phyloP scores from a whole-genome alignment of 176 grass and related monocot species.

The Calamus simplicifolius region DNA sequence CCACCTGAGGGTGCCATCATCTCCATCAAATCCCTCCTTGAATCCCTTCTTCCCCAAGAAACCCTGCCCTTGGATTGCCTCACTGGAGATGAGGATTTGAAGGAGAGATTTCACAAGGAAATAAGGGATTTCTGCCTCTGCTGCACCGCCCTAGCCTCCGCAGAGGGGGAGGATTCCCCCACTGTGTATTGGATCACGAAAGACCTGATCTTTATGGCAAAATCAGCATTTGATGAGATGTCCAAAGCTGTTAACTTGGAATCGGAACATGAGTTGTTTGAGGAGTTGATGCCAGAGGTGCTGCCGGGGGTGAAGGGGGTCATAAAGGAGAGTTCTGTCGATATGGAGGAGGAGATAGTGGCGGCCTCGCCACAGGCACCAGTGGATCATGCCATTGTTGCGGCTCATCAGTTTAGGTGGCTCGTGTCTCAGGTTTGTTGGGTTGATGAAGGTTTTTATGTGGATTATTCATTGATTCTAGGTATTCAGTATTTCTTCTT shows the following conservation, averaged over 20 bases:
- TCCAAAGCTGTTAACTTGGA: conserved; percentile 26
- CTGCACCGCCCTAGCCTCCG: conserved; percentile 34
- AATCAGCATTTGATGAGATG: conserved; percentile 23
- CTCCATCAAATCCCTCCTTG: conserved; percentile 54
- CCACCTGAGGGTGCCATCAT: conserved; percentile 40
- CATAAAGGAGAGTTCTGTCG: conserved; percentile 46
- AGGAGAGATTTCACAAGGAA: conserved; percentile 19
- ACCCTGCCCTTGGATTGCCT: too few relatives aligned
- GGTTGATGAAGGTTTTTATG: not conserved
- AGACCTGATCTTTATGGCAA: conserved; percentile 22
- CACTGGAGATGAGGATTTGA: not conserved
- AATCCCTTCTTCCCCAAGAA: conserved; percentile 41
- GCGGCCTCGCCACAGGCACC: conserved; percentile 31
- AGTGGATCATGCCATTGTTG: conserved; percentile 53
- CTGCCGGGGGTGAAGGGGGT: conserved; percentile 50
- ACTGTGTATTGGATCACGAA: conserved; percentile 61
- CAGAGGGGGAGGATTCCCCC: conserved; percentile 35
- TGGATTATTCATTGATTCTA: not conserved
- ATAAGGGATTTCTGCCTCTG: conserved; percentile 48
- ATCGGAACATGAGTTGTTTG: conserved; percentile 40
- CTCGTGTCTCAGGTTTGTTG: conserved; percentile 71
- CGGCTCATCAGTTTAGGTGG: conserved; percentile 86
- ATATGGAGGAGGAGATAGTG: conserved; percentile 51
- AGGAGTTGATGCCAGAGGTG: conserved; percentile 36
- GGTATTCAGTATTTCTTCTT: not conserved